These are phyloP conservation scores for Mytilinidion resinicola DNA, from an alignment of 495 filamentous ascomycete genomes.

Conservation along the genomic window DNA sequence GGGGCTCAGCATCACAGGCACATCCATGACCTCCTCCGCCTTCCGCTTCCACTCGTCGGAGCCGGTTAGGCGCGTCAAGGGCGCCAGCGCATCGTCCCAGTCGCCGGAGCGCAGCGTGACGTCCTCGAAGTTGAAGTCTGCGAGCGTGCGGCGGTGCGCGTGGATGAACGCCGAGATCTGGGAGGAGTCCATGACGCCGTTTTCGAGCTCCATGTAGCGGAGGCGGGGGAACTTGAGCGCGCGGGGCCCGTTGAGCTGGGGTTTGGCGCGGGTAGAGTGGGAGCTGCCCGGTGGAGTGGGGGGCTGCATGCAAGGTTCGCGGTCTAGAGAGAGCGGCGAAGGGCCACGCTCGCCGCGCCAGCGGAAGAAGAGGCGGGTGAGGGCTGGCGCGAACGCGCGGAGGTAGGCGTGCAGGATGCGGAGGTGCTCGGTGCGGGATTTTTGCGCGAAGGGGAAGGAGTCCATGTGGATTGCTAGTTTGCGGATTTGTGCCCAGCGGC, in stretches of 20 bases:
- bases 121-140: slow-evolving; percentile 67
- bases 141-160: slow-evolving; percentile 54
- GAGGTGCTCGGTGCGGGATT: slow-evolving; percentile 56
- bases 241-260: slow-evolving; percentile 11
- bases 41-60: slow-evolving; percentile 46
- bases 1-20: slow-evolving; percentile 29
- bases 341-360: slow-evolving; percentile 65
- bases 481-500: slow-evolving; percentile 65
- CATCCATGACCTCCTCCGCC: slow-evolving; percentile 40
- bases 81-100: slow-evolving; percentile 70
- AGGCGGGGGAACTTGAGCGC: slow-evolving; percentile 51
- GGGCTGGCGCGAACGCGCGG: slow-evolving; percentile 51
- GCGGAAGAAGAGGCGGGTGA: slow-evolving; percentile 60
- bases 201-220: slow-evolving; percentile 58
- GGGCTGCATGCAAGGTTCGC: slow-evolving; percentile 49
- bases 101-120: slow-evolving; percentile 56
- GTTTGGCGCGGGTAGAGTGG: slow-evolving; percentile 17
- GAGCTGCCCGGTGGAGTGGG: slow-evolving; percentile 42
- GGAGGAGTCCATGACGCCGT: slow-evolving; percentile 57
- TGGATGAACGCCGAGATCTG: slow-evolving; percentile 58
- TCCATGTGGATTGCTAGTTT: slow-evolving; percentile 64
- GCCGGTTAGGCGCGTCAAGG: slow-evolving; percentile 52
- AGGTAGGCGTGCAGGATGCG: slow-evolving; percentile 71
- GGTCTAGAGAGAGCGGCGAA: slow-evolving; percentile 59
- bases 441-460: slow-evolving; percentile 49